Evolutionary conservation across 2,329 filamentous ascomycete genomes (phyloP).

Genomic region (Penicillium sp.): DNA sequence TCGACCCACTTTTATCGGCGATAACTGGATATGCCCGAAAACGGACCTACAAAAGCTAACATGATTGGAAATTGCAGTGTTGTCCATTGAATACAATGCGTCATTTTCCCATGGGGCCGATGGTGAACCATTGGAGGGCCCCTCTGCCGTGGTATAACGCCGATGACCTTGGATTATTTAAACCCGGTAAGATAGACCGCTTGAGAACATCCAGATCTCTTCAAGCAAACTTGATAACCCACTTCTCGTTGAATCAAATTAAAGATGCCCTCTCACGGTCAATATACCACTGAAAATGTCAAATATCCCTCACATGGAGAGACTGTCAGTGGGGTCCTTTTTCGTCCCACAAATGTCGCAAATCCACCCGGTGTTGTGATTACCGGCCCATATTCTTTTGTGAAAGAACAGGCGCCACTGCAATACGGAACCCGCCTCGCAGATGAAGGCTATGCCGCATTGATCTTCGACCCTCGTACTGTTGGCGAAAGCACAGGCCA

Average conservation of each 20-base stretch:
- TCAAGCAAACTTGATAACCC: too few relatives aligned
- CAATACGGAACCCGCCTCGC: slow-evolving; percentile 34
- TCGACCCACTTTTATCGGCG: too few relatives aligned
- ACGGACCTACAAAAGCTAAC: too few relatives aligned
- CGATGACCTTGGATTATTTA: too few relatives aligned
- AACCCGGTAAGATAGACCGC: too few relatives aligned
- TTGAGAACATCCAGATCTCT: too few relatives aligned
- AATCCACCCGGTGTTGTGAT: slow-evolving; percentile 28
- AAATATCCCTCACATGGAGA: slow-evolving; percentile 30
- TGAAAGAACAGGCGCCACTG: slow-evolving; percentile 33
- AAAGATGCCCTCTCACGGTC: slow-evolving; percentile 27
- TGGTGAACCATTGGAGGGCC: too few relatives aligned
- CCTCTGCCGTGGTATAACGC: too few relatives aligned
- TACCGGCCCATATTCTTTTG: slow-evolving; percentile 29
- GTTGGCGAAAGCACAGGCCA: slow-evolving; percentile 33
- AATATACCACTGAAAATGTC: slow-evolving; percentile 30
- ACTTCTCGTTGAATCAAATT: background rate
- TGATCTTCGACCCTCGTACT: slow-evolving; percentile 35
- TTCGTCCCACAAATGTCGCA: slow-evolving; percentile 19
- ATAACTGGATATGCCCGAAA: too few relatives aligned
- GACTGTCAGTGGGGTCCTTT: slow-evolving; percentile 22
- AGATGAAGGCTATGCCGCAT: slow-evolving; percentile 33
- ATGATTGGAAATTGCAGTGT: too few relatives aligned
- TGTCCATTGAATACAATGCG: too few relatives aligned
- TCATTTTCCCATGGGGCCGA: too few relatives aligned